Evolutionary conservation across 2,329 filamentous ascomycete species (phyloP), one percentile per base, ranked within the genome.

Genomic region (Aspergillus neotritici): DNA sequence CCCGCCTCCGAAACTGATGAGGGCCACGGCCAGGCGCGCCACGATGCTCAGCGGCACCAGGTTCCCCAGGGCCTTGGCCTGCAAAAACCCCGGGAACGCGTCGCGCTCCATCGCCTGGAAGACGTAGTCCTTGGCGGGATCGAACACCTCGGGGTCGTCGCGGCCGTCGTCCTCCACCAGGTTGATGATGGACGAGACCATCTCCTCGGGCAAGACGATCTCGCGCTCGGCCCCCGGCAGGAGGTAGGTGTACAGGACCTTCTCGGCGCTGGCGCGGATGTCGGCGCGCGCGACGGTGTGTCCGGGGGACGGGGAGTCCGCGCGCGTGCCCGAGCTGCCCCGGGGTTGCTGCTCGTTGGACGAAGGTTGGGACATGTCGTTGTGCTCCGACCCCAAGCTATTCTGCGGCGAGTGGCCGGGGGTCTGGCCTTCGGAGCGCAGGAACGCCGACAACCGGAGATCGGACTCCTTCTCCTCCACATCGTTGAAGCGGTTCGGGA

Each of bases 31-130:
- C 40, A 97, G 73, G 41, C 93, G 80, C 55, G 94, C 76, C 61
- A 97, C 81, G 54, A 94, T 83, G 36, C 88, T 94, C 12, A 91
- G 82, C 3, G 91, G 93, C 21, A 98, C 91, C 11, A 98, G 77
- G 61, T 98, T 98, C 47, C 94, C 94, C 16, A 98, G 76, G 3
- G 93, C 93, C 71, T 97, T 97, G 70, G 88, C 87, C 61, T 91
- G 80, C 46, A 98, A 76, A 69, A 98, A 98, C 1, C 91, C 91
- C 1, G 94, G 93, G 64, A 95, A 98, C n/a, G 94, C 93, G 70
- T 98, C 93, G 43, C 94, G 82, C 70, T 98, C 94, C 93, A 98
- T 98, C 29, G 94, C 94, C 69, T 98, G 94, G 67, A 97, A 98
- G 50, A 97, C 93, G 64, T 97, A 98, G 71, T 98, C 93, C 73